Percentiles rank a stretch among this genome's conserved stretches.
Conservation (phyloP, 2,329 filamentous ascomycete genomes). For the Colletotrichum filicis region DNA sequence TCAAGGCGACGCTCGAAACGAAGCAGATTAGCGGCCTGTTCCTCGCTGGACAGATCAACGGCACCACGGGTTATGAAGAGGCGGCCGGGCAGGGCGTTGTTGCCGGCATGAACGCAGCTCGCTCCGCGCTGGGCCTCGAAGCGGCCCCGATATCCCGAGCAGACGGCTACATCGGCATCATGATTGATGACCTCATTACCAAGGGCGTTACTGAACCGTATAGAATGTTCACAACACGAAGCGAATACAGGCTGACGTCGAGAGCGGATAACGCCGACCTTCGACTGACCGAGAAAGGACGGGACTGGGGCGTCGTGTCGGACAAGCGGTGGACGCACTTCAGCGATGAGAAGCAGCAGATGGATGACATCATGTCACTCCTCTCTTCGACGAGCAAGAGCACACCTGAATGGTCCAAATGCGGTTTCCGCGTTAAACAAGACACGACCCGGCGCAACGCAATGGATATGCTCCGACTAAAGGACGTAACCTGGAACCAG, state of each 20-base stretch:
- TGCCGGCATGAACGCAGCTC: conserved; percentile 92
- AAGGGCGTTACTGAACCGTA: conserved; percentile 98
- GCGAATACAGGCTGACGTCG: conserved; percentile 93
- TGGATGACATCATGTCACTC: conserved; percentile 71
- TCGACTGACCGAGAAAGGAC: conserved; percentile 83
- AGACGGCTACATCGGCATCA: conserved; percentile 97
- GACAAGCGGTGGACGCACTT: conserved; percentile 82
- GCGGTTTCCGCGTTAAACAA: conserved; percentile 75
- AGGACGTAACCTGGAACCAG: conserved; percentile 66
- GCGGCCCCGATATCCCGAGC: conserved; percentile 79
- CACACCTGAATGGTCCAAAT: conserved; percentile 73
- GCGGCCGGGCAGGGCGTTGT: conserved; percentile 93
- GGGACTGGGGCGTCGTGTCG: conserved; percentile 80
- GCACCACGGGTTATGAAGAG: conserved; percentile 98
- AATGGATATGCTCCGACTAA: conserved; percentile 81
- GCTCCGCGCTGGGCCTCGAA: conserved; percentile 74
- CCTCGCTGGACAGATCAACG: conserved; percentile 96
- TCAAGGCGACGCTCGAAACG: conserved; percentile 91
- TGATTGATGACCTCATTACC: conserved; percentile 97
- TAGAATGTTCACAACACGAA: conserved; percentile 96
- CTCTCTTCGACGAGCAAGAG: conserved; percentile 70
- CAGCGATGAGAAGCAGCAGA: conserved; percentile 71
- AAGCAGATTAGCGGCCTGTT: conserved; percentile 91
- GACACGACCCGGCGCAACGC: conserved; percentile 77
- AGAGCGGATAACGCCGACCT: conserved; percentile 94